Conservation (phyloP, 495 filamentous ascomycete species). For the Amphirosellinia nigrospora region DNA sequence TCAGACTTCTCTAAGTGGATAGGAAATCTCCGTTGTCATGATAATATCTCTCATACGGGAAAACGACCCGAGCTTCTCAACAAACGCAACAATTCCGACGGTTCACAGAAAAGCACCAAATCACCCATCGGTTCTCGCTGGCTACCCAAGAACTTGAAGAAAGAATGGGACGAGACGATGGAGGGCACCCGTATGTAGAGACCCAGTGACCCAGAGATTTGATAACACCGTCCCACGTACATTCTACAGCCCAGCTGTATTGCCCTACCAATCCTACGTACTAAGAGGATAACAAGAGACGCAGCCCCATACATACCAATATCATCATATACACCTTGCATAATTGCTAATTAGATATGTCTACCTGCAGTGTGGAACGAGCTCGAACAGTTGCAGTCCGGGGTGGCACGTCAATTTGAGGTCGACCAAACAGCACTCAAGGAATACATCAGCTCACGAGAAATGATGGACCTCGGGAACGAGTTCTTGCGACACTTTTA, state of each 20-base stretch:
- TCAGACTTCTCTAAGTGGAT: conserved; percentile 50
- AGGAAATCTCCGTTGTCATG: conserved; percentile 48
- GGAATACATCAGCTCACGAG: conserved; percentile 33
- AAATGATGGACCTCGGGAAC: conserved; percentile 34
- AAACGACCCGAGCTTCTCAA: conserved; percentile 10
- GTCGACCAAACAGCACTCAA: conserved; percentile 32
- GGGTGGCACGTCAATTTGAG: conserved; percentile 27
- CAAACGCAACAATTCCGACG: conserved; percentile 27
- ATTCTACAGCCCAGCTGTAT: neutral
- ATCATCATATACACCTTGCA: neutral
- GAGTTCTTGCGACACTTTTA: conserved; percentile 32
- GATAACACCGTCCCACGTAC: too few relatives aligned
- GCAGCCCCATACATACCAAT: neutral
- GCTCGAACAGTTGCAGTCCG: conserved; percentile 27
- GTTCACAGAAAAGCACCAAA: conserved; percentile 28
- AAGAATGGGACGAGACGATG: conserved; percentile 21
- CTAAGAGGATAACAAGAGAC: neutral
- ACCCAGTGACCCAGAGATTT: neutral
- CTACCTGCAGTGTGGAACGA: conserved; percentile 28
- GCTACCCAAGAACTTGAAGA: conserved; percentile 10
- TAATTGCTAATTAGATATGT: neutral
- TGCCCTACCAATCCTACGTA: neutral
- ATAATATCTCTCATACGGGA: conserved; percentile 18
- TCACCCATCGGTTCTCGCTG: conserved; percentile 6
- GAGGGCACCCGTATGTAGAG: conserved; percentile 22